Evolutionary conservation across 2,329 filamentous ascomycete species (phyloP).

Genomic region (Cyphellophora attinorum): DNA sequence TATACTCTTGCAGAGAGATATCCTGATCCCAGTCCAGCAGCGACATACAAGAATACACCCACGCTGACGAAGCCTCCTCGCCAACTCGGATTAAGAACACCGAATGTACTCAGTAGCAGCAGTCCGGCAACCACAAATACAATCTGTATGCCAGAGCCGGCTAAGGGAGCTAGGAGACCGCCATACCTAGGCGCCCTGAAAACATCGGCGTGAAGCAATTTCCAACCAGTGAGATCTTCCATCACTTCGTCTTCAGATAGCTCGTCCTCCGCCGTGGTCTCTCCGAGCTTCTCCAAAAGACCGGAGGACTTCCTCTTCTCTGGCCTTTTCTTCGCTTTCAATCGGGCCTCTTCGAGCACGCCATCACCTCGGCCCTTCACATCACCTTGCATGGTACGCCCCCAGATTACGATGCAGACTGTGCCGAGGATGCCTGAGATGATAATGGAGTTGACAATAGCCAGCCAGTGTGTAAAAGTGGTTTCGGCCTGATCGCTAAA

Average conservation of each 20-base stretch:
- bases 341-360: constrained; percentile 56
- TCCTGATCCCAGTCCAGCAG: constrained; percentile 74
- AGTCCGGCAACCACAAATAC: constrained; percentile 71
- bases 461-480: constrained; percentile 75
- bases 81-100: constrained; percentile 75
- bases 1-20: constrained; percentile 80
- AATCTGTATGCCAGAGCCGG: constrained; percentile 80
- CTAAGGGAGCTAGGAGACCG: constrained; percentile 64
- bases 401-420: constrained; percentile 70
- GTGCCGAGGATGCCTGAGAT: constrained; percentile 71
- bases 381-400: constrained; percentile 67
- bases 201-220: constrained; percentile 77
- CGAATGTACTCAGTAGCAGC: constrained; percentile 62
- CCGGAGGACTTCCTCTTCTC: constrained; percentile 36
- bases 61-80: constrained; percentile 84
- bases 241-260: constrained; percentile 56
- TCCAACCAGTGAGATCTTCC: constrained; percentile 82
- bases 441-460: constrained; percentile 76
- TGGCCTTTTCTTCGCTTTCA: constrained; percentile 42
- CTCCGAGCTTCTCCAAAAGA: constrained; percentile 49
- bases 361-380: constrained; percentile 65
- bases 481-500: constrained; percentile 81
- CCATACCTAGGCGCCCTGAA: constrained; percentile 66
- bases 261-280: constrained; percentile 41
- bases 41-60: constrained; percentile 70